Percentiles rank a stretch among this genome's conserved stretches.
Conservation (phyloP, 129 eudicot species). For the Flaveria brownii region DNA sequence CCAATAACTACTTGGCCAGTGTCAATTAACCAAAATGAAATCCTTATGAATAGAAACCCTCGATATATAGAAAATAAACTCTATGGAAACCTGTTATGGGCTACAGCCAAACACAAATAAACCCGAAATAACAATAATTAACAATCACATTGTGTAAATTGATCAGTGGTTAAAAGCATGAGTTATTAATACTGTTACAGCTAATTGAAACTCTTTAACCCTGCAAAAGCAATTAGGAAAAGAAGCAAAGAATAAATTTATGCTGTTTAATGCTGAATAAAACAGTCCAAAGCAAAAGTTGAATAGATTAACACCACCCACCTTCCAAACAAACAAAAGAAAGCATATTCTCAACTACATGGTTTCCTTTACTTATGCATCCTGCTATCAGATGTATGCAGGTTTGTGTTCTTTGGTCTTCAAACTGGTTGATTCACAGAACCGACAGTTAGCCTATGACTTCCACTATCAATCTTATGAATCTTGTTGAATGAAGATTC, state of each 20-base stretch:
- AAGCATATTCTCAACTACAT: background rate
- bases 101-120: no score
- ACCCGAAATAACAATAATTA: no score
- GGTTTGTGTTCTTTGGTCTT: no score
- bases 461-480: background rate
- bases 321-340: background rate
- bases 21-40: no score
- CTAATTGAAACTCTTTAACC: background rate
- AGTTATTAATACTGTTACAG: background rate
- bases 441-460: background rate
- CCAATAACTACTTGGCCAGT: no score
- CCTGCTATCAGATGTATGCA: constrained; percentile 4
- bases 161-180: background rate
- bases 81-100: no score
- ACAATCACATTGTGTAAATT: background rate
- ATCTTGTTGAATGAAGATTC: constrained; percentile 30
- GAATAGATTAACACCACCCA: background rate
- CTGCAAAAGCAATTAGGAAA: constrained; percentile 21
- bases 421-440: background rate
- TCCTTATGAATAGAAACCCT: no score
- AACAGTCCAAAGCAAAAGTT: constrained; percentile 28
- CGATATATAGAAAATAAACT: no score
- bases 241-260: constrained; percentile 36
- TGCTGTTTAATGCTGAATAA: background rate
- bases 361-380: constrained; percentile 25